Conservation (phyloP, 192 early-diverging fungal species). For the Gaertneriomyces semiglobifer region DNA sequence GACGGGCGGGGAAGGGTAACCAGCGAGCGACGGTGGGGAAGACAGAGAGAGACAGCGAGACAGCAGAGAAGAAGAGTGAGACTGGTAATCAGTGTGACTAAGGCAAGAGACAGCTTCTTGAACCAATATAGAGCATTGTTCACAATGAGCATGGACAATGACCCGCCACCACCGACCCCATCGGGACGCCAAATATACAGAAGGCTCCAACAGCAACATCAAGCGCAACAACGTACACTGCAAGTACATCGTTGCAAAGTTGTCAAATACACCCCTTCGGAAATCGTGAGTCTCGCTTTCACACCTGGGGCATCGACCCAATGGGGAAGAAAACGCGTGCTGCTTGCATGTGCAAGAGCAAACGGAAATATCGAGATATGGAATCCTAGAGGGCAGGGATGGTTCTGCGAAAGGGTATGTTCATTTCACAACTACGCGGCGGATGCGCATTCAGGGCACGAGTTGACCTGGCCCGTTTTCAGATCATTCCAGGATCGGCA, state of each 20-base stretch:
- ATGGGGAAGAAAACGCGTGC: not conserved
- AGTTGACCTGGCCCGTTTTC: not conserved
- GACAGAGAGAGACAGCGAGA: not conserved
- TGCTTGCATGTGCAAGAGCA: slow-evolving; percentile 77
- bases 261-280: slow-evolving; percentile 78
- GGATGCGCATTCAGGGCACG: not conserved
- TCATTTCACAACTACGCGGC: not conserved
- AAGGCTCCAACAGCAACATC: not conserved
- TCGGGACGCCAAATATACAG: not conserved
- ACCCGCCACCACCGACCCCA: not conserved
- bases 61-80: not conserved
- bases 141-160: slow-evolving; percentile 2
- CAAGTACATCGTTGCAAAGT: slow-evolving; percentile 61
- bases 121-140: no score
- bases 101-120: not conserved
- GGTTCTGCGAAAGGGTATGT: slow-evolving; percentile 76
- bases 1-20: no score
- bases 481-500: slow-evolving; percentile 77
- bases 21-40: no score
- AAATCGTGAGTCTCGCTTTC: slow-evolving; percentile 79
- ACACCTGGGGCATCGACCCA: slow-evolving; percentile 45
- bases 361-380: slow-evolving; percentile 96
- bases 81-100: not conserved
- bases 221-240: slow-evolving; percentile 3
- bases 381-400: slow-evolving; percentile 61